A percentile compares a stretch with the other conserved stretches of the same genome.
Evolutionary conservation across 73 alveolate genomes (phyloP).

Genomic region (Paramecium sexaurelia): DNA sequence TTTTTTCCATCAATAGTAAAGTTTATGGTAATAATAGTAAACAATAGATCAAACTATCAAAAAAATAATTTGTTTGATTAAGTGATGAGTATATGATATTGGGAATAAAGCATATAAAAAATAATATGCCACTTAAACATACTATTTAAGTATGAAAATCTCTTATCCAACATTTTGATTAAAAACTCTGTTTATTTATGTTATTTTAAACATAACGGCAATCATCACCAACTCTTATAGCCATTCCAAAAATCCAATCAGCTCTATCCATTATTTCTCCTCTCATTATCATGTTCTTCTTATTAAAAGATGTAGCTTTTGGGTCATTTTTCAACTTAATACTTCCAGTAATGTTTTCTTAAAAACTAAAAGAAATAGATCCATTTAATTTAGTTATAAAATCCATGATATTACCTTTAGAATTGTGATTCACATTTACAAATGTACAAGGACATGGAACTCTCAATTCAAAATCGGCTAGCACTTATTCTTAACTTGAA

Average conservation of each 20-base stretch:
- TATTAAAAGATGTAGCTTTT: neutral
- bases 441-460: neutral
- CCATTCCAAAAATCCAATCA: slow-evolving; percentile 46
- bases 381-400: slow-evolving; percentile 30
- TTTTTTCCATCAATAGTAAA: neutral
- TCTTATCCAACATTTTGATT: neutral
- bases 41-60: neutral
- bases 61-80: neutral
- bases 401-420: slow-evolving; percentile 11
- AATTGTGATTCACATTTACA: neutral
- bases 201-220: neutral
- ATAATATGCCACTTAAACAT: neutral
- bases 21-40: neutral
- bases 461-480: neutral
- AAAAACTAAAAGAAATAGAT: neutral
- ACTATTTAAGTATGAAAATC: neutral
- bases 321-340: slow-evolving; percentile 40
- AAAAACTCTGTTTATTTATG: neutral
- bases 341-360: slow-evolving; percentile 12
- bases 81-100: neutral
- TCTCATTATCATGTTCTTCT: slow-evolving; percentile 3
- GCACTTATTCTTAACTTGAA: slow-evolving; percentile 28
- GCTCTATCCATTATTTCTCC: slow-evolving; percentile 26
- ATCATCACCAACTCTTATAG: slow-evolving; percentile 18
- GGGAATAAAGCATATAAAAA: neutral